A percentile compares a stretch with the other conserved stretches of the same genome.
These are phyloP conservation scores for Pleurozium schreberi DNA, from an alignment of 225 moss, liverwort and hornwort species.

Conservation along the genomic window DNA sequence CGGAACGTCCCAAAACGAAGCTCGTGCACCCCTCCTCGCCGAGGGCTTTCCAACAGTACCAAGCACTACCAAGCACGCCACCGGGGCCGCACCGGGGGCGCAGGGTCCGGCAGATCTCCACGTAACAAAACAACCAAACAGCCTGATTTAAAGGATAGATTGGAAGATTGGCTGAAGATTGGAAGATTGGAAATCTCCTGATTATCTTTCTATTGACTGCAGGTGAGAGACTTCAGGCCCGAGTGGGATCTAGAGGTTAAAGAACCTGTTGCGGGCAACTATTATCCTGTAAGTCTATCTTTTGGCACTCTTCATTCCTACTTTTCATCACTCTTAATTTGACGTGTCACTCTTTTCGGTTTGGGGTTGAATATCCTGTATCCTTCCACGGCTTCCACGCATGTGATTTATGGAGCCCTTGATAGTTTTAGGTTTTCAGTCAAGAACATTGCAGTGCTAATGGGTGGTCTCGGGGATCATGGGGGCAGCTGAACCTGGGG, in stretches of 20 bases:
- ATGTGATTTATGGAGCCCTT: not conserved
- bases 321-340: not conserved
- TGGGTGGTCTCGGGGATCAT: not conserved
- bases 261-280: conserved; percentile 91
- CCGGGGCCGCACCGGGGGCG: no score
- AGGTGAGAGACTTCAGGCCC: conserved; percentile 71
- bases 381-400: not conserved
- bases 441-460: not conserved
- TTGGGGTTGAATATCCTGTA: not conserved
- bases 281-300: conserved; percentile 64
- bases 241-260: conserved; percentile 81
- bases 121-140: no score
- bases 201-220: not conserved
- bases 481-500: conserved; percentile 71
- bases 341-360: not conserved
- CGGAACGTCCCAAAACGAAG: no score
- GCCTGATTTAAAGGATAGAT: no score
- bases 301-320: not conserved
- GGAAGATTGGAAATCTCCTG: not conserved
- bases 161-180: no score
- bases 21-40: no score
- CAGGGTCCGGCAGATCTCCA: no score
- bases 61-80: no score
- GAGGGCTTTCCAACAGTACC: no score
- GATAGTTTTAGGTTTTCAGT: not conserved